Conservation (phyloP, 1,284 basidiomycete species). For the Peniophora sp. region DNA sequence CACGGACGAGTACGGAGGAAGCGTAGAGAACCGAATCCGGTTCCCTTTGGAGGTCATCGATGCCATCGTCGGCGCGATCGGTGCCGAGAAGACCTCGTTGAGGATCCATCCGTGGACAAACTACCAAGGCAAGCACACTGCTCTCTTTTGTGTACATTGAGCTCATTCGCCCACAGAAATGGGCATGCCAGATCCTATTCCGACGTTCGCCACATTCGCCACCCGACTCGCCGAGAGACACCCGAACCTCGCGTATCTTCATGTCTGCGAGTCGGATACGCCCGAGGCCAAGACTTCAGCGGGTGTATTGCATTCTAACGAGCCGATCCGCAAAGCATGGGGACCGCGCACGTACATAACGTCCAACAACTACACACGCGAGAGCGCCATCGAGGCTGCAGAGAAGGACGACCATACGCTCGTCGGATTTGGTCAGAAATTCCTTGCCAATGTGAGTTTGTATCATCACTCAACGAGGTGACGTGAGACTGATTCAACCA, state of each 20-base stretch:
- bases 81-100: conserved; percentile 34
- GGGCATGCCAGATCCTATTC: conserved; percentile 39
- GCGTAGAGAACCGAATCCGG: conserved; percentile 28
- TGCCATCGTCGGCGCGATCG: conserved; percentile 27
- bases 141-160: background rate
- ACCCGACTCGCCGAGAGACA: conserved; percentile 25
- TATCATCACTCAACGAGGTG: background rate
- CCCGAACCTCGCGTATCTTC: conserved; percentile 50
- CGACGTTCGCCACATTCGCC: conserved; percentile 32
- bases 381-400: conserved; percentile 6
- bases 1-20: conserved; percentile 29
- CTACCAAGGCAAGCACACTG: conserved; percentile 21
- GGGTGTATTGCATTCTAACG: conserved; percentile 3
- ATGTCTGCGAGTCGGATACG: conserved; percentile 34
- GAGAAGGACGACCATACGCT: conserved; percentile 12
- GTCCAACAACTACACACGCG: conserved; percentile 22
- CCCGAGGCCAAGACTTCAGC: conserved; percentile 1
- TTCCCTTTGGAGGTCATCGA: conserved; percentile 42
- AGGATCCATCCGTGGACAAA: conserved; percentile 45
- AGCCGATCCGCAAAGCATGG: conserved; percentile 11
- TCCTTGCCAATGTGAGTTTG: conserved; percentile 15
- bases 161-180: conserved; percentile 27
- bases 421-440: conserved; percentile 9
- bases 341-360: conserved; percentile 18
- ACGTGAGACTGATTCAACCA: background rate